A percentile compares a stretch with the other conserved stretches of the same genome.
These are phyloP conservation scores for Malus sylvestris DNA, from an alignment of 306 rosid species.

Conservation along the genomic window DNA sequence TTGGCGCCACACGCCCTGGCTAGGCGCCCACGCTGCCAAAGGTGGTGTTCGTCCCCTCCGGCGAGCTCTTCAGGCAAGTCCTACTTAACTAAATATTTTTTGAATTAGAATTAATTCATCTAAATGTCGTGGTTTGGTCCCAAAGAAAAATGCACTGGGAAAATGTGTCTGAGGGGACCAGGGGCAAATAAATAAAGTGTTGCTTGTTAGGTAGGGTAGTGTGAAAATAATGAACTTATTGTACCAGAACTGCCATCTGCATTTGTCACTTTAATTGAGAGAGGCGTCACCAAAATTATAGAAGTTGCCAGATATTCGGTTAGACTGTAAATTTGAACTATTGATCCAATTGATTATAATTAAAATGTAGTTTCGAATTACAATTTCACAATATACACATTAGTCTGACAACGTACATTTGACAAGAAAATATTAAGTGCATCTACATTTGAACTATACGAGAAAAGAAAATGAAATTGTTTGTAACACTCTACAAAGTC, in stretches of 20 bases:
- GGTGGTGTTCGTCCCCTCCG: slow-evolving; percentile 91
- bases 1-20: slow-evolving; percentile 99
- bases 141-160: neutral
- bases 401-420: too few relatives aligned
- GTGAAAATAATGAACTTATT: neutral
- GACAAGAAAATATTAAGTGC: too few relatives aligned
- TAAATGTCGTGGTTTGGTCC: neutral
- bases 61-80: slow-evolving; percentile 79
- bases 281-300: too few relatives aligned
- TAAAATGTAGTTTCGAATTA: too few relatives aligned
- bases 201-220: neutral
- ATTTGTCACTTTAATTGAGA: neutral
- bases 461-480: too few relatives aligned
- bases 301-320: neutral
- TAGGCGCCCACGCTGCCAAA: slow-evolving; percentile 75
- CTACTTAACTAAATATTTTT: neutral
- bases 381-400: too few relatives aligned
- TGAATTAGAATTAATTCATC: neutral
- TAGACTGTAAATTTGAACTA: neutral
- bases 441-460: too few relatives aligned
- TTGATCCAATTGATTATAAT: neutral
- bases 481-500: too few relatives aligned
- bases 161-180: neutral
- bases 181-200: neutral
- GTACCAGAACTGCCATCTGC: neutral